Evolutionary conservation across 192 early-diverging fungal species (phyloP), one percentile per base, ranked within the genome.

Genomic region (Backusella westeae): DNA sequence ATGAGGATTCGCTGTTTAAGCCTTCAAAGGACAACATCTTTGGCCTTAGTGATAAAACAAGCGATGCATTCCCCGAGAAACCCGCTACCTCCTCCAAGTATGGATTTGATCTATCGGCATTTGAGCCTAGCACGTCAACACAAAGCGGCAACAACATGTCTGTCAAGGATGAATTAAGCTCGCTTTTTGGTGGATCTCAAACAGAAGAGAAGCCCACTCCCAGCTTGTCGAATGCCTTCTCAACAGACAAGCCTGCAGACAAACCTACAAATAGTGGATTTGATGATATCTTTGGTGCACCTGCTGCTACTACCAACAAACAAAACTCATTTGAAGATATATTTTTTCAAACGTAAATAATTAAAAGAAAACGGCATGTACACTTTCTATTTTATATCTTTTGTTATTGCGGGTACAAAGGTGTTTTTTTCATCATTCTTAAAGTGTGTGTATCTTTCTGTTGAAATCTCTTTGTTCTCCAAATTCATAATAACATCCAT

Each of bases 51-150:
- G 39, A 19, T n/a, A 56, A 12, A 12, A 35, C 66, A n/a, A 34
- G 26, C 42, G 35, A 74, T 32, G 19, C 34, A 21, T 38, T 39
- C 29, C 8, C 42, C 26, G 15, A 26, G 9, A 32, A 29, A 32
- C 9, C 49, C 39, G 23, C 70, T 1, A 35, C 76, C 29, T 8
- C 53, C 19, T 71, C 72, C 4, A 81, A 81, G 35, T 81, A 81
- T 68, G 76, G 76, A 65, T 81, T 81, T 75, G 80, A 81, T 52
- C 42, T 81, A 4, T 72, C 71, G 21, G 76, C 69, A 67, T 75
- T 83, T 34, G 72, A 82, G 21, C 9, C 49, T 4, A 67, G 67
- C 1, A 26, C 21, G 1, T 42, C 69, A 2, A 41, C 66, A 34
- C 34, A 38, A 32, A 35, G 59, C 21, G 19, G 12, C 8, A 29